Evolutionary conservation across 2,329 filamentous ascomycete species (phyloP).

Genomic region (Paraconiothyrium brasiliense): DNA sequence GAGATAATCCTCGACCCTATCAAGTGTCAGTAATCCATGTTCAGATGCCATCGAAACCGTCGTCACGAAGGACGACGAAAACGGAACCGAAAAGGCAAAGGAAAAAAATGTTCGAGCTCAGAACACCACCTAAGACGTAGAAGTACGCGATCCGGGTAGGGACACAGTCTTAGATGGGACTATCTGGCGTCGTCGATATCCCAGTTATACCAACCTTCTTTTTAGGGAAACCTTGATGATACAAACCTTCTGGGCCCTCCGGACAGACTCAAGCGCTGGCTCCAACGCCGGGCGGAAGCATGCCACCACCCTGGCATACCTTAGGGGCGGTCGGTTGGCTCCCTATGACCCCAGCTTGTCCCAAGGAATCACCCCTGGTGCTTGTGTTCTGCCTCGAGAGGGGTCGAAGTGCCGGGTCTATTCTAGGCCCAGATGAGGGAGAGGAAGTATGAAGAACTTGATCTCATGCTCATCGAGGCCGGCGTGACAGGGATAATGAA

Average conservation of each 20-base stretch:
- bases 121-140: slow-evolving; percentile 7
- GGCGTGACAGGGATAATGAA: neutral
- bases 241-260: neutral
- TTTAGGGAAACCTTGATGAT: too few species aligned
- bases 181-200: slow-evolving; percentile 8
- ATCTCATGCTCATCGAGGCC: neutral
- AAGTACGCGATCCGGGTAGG: slow-evolving; percentile 4
- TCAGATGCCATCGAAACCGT: neutral
- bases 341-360: slow-evolving; percentile 5
- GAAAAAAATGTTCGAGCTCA: slow-evolving; percentile 8
- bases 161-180: slow-evolving; percentile 1
- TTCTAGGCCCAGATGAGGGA: neutral
- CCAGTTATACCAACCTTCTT: neutral
- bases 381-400: neutral
- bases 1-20: neutral
- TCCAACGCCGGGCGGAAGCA: neutral
- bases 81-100: neutral
- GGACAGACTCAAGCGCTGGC: slow-evolving; percentile 8
- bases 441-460: neutral
- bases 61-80: neutral
- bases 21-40: slow-evolving; percentile 1
- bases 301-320: slow-evolving; percentile 5
- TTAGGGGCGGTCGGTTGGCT: neutral
- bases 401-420: neutral
- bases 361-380: neutral